Base-by-base conservation (phyloP, 2,329 filamentous ascomycete genomes). In the Davidsoniella australis region DNA sequence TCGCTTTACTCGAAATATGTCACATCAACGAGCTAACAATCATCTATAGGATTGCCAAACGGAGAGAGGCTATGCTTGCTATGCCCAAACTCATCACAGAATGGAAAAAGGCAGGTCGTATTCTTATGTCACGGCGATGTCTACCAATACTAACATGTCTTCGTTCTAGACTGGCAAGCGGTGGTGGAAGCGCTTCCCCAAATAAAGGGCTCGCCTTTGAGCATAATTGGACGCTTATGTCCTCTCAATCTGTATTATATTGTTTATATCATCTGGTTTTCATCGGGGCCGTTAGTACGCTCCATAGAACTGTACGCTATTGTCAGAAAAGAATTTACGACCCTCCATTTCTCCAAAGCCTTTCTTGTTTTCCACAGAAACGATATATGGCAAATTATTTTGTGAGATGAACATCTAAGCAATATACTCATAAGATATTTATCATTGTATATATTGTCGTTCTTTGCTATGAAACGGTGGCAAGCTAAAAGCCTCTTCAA, bases 41-140 rank as follows among this genome's bases (percentile, higher is more conserved):
- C 39, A 8, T 37, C n/a, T 50, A 54, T 60, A 83, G 81, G 65
- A 75, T 96, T 74, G 86, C 94, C 64, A 78, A 84, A 68, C 80
- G 87, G 67, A 83, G 82, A 73, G 76, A 85, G 65, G 91, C 91
- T 53, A 95, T 96, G 85, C 65, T 93, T 69, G 80, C 81, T 53
- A 98, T 98, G 91, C 87, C 89, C 55, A 78, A 82, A 60, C 76
- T 96, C 69, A 85, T 98, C 63, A 77, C 82, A 64, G 73, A 83
- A 64, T 98, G 89, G 91, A 94, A 94, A 68, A 80, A 83, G 76
- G 85, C 91, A 69, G 63, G 78, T 40, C 24, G 23, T 24, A 17
- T 10, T 41, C 26, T n/a, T 50, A 43, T 37, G 41, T 14, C 14
- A 14, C 43, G 18, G 4, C 23, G n/a, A 23, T 12, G 4, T 10